phyloP scores from a whole-genome alignment of 2,329 filamentous ascomycete genomes.

The Trichoderma sp. region DNA sequence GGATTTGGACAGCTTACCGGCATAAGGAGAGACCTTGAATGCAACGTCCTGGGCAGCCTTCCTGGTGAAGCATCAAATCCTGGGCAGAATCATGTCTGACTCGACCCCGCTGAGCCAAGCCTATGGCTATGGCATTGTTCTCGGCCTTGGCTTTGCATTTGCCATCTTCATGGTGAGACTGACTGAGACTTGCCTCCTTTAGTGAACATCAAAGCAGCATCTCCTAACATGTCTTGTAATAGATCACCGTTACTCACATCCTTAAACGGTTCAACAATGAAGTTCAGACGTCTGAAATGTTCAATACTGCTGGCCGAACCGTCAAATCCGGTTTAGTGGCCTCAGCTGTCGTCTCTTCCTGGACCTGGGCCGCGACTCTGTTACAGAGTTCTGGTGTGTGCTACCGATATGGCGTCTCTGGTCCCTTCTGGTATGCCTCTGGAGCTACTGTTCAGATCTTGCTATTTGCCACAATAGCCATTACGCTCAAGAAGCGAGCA shows the following conservation, averaged over 20 bases:
- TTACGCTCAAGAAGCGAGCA: slow-evolving; percentile 81
- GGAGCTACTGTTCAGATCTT: slow-evolving; percentile 85
- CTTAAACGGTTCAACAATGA: slow-evolving; percentile 62
- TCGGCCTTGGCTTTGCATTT: slow-evolving; percentile 72
- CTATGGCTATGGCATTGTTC: slow-evolving; percentile 74
- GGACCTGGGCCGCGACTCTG: slow-evolving; percentile 88
- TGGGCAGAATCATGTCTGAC: slow-evolving; percentile 7
- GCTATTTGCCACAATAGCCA: slow-evolving; percentile 84
- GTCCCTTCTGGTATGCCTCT: slow-evolving; percentile 59
- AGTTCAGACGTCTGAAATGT: slow-evolving; percentile 88
- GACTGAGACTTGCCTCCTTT: background rate
- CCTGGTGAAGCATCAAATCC: background rate
- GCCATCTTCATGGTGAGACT: slow-evolving; percentile 62
- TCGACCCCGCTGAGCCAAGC: slow-evolving; percentile 51
- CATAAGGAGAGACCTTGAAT: background rate
- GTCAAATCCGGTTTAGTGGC: slow-evolving; percentile 88
- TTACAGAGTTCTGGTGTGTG: slow-evolving; percentile 78
- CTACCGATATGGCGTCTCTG: slow-evolving; percentile 71
- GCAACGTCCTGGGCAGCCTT: background rate
- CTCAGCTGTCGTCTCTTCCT: slow-evolving; percentile 85
- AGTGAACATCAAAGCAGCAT: background rate
- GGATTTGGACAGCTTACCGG: background rate
- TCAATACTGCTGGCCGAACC: slow-evolving; percentile 81
- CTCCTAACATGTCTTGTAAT: background rate
- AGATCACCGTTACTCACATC: slow-evolving; percentile 67